These are phyloP conservation scores for Hypomyces rosellus DNA, from an alignment of 2,329 filamentous ascomycete species.

Conservation along the genomic window DNA sequence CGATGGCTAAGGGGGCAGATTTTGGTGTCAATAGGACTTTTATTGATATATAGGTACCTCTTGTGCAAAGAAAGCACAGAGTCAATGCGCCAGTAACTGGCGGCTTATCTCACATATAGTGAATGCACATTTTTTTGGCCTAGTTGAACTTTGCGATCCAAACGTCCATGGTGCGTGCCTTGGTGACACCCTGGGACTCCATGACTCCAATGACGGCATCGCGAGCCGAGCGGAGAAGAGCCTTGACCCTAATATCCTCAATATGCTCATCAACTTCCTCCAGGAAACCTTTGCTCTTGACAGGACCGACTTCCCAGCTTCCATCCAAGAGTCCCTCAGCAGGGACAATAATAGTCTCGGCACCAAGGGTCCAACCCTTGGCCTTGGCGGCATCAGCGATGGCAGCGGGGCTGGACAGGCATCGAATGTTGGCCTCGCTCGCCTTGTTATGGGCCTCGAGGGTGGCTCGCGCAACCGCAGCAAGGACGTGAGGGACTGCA, in stretches of 20 bases:
- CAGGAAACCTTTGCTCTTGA: conserved; percentile 25
- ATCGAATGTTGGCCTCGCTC: conserved; percentile 41
- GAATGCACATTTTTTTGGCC: not conserved
- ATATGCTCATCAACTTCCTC: conserved; percentile 26
- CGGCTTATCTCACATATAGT: not conserved
- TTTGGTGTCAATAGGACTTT: not conserved
- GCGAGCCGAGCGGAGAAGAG: conserved; percentile 22
- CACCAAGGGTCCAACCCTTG: conserved; percentile 32
- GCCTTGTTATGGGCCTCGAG: conserved; percentile 35
- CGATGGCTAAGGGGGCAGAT: not conserved
- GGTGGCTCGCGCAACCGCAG: conserved; percentile 38
- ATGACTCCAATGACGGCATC: conserved; percentile 27
- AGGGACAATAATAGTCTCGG: conserved; percentile 31
- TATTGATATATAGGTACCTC: not conserved
- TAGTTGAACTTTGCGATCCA: conserved; percentile 25
- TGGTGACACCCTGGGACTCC: conserved; percentile 22
- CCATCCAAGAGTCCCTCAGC: conserved; percentile 37
- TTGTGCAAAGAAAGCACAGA: too few relatives aligned
- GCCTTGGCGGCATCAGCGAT: conserved; percentile 31
- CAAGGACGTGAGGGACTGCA: conserved; percentile 44
- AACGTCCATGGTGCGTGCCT: conserved; percentile 36
- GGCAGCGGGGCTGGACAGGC: conserved; percentile 34
- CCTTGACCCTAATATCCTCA: conserved; percentile 21
- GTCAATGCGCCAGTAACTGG: too few relatives aligned
- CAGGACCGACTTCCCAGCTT: conserved; percentile 37